Percentiles rank a stretch among this genome's conserved stretches.
phyloP scores from a whole-genome alignment of 192 early-diverging fungal species.

The Phlyctochytrium arcticum region DNA sequence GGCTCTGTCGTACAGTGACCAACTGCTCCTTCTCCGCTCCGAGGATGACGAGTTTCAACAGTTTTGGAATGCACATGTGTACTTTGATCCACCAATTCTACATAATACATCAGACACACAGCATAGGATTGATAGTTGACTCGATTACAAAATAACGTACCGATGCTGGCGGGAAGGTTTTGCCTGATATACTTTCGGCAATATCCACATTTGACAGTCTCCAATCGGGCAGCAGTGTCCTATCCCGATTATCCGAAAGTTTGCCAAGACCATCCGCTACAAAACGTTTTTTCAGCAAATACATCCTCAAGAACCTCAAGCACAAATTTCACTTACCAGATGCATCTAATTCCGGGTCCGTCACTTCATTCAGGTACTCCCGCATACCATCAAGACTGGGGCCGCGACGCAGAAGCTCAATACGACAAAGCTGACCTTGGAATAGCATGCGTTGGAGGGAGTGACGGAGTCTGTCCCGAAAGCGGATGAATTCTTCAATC shows the following conservation, averaged over 20 bases:
- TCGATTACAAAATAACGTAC: no score
- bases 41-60: no score
- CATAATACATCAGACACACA: no score
- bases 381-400: neutral
- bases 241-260: conserved; percentile 71
- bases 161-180: conserved; percentile 1
- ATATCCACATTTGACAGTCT: conserved; percentile 27
- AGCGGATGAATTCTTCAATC: conserved; percentile 83
- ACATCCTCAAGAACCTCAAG: no score
- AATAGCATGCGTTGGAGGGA: conserved; percentile 74
- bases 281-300: neutral
- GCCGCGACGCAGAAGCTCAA: conserved; percentile 40
- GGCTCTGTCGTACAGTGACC: no score
- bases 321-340: no score
- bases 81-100: no score
- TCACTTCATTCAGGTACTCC: conserved; percentile 3
- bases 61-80: no score
- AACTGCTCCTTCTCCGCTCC: no score
- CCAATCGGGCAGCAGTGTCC: conserved; percentile 59
- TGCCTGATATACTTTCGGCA: conserved; percentile 32
- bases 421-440: conserved; percentile 59
- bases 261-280: conserved; percentile 40
- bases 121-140: no score
- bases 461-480: conserved; percentile 62
- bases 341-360: no score